These are phyloP conservation scores for Cornus kousa DNA, from an alignment of 148 eudicot genomes.

Conservation along the genomic window DNA sequence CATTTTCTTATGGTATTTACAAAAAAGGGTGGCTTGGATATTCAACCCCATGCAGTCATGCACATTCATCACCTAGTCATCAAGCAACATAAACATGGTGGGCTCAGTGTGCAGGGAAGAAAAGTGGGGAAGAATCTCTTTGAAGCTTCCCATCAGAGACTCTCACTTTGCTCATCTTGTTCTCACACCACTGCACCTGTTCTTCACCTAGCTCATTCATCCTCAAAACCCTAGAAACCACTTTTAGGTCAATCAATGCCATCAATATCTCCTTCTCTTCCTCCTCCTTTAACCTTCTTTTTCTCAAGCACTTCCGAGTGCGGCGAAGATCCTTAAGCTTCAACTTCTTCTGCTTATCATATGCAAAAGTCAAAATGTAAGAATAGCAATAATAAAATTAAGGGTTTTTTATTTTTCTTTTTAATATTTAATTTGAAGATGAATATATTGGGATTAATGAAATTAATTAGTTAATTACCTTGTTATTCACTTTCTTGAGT, in stretches of 20 bases:
- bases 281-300: slow-evolving; percentile 42
- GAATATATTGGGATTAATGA: too few relatives aligned
- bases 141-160: slow-evolving; percentile 57
- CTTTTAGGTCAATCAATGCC: slow-evolving; percentile 74
- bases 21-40: slow-evolving; percentile 30
- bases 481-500: slow-evolving; percentile 55
- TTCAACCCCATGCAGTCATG: slow-evolving; percentile 32
- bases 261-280: slow-evolving; percentile 77
- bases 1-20: slow-evolving; percentile 11
- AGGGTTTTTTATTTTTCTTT: too few relatives aligned
- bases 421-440: too few relatives aligned
- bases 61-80: slow-evolving; percentile 46
- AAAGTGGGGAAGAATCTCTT: slow-evolving; percentile 93
- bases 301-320: slow-evolving; percentile 39
- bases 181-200: slow-evolving; percentile 89
- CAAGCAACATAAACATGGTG: slow-evolving; percentile 23
- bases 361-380: neutral
- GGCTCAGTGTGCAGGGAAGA: slow-evolving; percentile 73
- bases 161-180: slow-evolving; percentile 74
- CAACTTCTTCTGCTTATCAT: slow-evolving; percentile 62
- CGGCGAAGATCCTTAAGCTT: slow-evolving; percentile 66
- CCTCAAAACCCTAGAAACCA: slow-evolving; percentile 85
- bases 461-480: slow-evolving; percentile 32
- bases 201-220: slow-evolving; percentile 64
- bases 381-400: neutral